These are phyloP conservation scores for Wakefieldia striispora DNA, from an alignment of 768 basidiomycete genomes.

Conservation along the genomic window DNA sequence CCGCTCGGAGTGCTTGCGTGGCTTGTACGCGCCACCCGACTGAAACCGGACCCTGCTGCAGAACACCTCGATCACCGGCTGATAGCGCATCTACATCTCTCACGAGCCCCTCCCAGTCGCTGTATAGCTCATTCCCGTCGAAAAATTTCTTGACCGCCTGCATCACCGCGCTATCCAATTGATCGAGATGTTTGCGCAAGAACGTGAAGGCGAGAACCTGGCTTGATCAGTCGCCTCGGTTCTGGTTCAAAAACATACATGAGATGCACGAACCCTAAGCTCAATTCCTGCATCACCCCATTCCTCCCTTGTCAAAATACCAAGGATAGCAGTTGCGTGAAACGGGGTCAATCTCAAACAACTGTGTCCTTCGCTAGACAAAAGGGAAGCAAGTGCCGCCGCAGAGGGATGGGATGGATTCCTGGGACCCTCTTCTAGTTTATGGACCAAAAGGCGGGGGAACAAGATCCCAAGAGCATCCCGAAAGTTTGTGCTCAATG, in stretches of 20 bases:
- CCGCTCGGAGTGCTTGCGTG: constrained; percentile 32
- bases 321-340: constrained; percentile 33
- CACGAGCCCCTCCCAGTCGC: constrained; percentile 12
- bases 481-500: constrained; percentile 23
- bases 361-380: constrained; percentile 26
- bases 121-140: constrained; percentile 16
- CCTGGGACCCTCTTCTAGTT: constrained; percentile 43
- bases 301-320: constrained; percentile 38
- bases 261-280: constrained; percentile 30
- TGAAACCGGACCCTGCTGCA: neutral
- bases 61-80: neutral
- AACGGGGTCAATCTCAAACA: constrained; percentile 32
- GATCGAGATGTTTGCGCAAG: constrained; percentile 30
- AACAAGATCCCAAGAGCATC: constrained; percentile 33
- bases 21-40: constrained; percentile 24
- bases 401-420: constrained; percentile 14
- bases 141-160: constrained; percentile 21
- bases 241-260: neutral
- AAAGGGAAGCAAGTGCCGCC: constrained; percentile 18
- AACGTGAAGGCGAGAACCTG: constrained; percentile 28
- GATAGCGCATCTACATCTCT: constrained; percentile 12
- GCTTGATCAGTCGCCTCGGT: constrained; percentile 8
- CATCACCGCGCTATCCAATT: constrained; percentile 26
- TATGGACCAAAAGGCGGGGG: constrained; percentile 28
- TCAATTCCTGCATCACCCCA: constrained; percentile 35